Evolutionary conservation across 192 early-diverging fungal genomes (phyloP), one percentile per base, ranked within the genome.

Genomic region (Coemansia sp.): DNA sequence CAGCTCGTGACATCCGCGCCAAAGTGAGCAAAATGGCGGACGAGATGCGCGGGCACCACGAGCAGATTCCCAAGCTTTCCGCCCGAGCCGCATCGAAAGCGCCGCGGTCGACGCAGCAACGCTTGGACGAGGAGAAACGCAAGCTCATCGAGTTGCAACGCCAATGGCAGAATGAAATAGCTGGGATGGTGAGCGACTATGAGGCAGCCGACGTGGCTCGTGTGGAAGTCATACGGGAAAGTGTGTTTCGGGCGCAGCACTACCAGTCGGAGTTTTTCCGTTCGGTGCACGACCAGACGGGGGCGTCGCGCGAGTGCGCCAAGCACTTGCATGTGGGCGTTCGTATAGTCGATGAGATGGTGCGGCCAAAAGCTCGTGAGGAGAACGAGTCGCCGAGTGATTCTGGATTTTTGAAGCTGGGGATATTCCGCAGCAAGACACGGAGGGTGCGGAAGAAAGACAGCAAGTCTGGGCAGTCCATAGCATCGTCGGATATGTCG

Each of bases 131-230:
- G 4, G 71, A 73, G 42, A 74, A 65, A 28, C 60, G 31, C 0
- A 23, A 63, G 25, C 61, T 79, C 24, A 42, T 73, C 24, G 67
- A 34, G 53, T 38, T 79, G 49, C 76, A 79, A 62, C 68, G 67
- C 17, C 25, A 42, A n/a, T 79, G 76, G 76, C 76, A 79, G 17
- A 64, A 46, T 18, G 64, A 60, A 20, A 67, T 79, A 17, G 47
- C 62, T 12, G 51, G 48, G 0, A 52, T 79, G 58, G 76, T 79
- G n/a, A 67, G 44, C 5, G 54, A 65, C 53, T 79, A 74, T 63
- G 76, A 79, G 60, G 40, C 62, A 3, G 68, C 68, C 9, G 76
- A 79, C 59, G 65, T 73, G 25, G 71, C 76, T 1, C 76, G 76
- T 23, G 37, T 68, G 14, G 66, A 79, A 54, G 17, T 64, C 20